Base-by-base conservation (phyloP, 352 stramenopile genomes). In the Peronospora destructor region DNA sequence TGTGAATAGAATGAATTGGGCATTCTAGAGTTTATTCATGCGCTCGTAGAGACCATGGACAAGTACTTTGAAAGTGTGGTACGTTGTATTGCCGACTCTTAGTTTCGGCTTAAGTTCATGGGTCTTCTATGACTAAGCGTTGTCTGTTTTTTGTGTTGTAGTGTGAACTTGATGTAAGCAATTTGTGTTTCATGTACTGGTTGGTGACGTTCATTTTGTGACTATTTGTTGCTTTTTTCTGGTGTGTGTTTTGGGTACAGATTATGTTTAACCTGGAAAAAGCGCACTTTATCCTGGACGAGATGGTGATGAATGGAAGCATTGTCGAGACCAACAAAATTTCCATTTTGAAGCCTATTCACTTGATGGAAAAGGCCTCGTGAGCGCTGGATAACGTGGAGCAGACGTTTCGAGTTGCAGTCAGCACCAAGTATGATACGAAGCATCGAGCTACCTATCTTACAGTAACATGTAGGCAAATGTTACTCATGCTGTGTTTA, bases 1-100 rank as follows among this genome's bases (percentile, higher is more conserved):
- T 45, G 11, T 16, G 12, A 25, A 35, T 46, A 99, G 84, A 99
- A 99, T 63, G 97, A 99, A 73, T 81, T 99, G 29, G 97, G 94
- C 29, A 93, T 99, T 32, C 70, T 99, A 42, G 97, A 99, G 82
- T 99, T 99, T 63, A 99, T 99, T 68, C 97, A 99, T 72, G 95
- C 88, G 38, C 85, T 99, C 16, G 97, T 99, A 30, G 97, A 99
- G 71, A 99, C 96, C 5, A 97, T 99, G 83, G 96, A 98, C 80
- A 97, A 97, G 73, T 98, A 98, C 73, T 98, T 98, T 73, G 94
- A 98, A 64, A 98, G 91, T 64, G 97, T 99, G 73, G 79, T 91
- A 83, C 59, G 76, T 83, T 11, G 6, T 34, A 16, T 33, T 11
- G 16, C 19, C n/a, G 32, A 34, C 2, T 45, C 14, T 21, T 23